Evolutionary conservation across 495 filamentous ascomycete genomes (phyloP).

Genomic region (Clavariopsis aquatica): DNA sequence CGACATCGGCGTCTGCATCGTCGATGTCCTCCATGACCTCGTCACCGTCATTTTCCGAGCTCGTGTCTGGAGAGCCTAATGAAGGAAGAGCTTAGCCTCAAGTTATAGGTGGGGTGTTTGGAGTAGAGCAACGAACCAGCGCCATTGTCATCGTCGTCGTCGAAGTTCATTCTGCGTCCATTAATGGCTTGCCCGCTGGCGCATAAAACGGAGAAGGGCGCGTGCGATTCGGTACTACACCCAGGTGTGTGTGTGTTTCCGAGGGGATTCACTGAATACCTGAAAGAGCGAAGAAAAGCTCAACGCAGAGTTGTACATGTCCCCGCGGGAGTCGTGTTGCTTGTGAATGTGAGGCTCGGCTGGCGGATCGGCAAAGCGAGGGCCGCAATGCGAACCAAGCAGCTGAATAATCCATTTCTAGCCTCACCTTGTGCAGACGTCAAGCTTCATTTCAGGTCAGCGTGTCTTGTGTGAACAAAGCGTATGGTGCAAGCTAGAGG

Average conservation of each 20-base stretch:
- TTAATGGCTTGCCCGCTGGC: neutral
- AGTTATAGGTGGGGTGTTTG: neutral
- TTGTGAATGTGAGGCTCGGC: constrained; percentile 9
- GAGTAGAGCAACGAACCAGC: constrained; percentile 25
- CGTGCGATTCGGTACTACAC: neutral
- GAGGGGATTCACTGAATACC: neutral
- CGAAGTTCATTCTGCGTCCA: constrained; percentile 38
- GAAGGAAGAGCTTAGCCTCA: neutral
- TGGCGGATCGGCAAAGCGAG: neutral
- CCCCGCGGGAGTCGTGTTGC: neutral
- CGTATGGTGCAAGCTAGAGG: too few species aligned
- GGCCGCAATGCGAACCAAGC: neutral
- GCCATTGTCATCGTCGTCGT: constrained; percentile 47
- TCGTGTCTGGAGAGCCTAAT: constrained; percentile 34
- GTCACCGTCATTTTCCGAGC: constrained; percentile 50
- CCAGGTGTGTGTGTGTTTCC: too few species aligned
- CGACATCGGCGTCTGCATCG: constrained; percentile 55
- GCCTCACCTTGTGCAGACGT: neutral
- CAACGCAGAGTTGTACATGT: neutral
- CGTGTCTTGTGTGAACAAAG: too few species aligned
- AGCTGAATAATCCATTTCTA: neutral
- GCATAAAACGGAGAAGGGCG: neutral
- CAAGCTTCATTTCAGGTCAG: neutral
- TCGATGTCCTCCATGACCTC: constrained; percentile 55
- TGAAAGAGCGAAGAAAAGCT: neutral